A percentile compares a stretch with the other conserved stretches of the same genome.
These are phyloP conservation scores for Ophiostoma tasmaniense DNA, from an alignment of 2,329 filamentous ascomycete genomes.

Conservation along the genomic window DNA sequence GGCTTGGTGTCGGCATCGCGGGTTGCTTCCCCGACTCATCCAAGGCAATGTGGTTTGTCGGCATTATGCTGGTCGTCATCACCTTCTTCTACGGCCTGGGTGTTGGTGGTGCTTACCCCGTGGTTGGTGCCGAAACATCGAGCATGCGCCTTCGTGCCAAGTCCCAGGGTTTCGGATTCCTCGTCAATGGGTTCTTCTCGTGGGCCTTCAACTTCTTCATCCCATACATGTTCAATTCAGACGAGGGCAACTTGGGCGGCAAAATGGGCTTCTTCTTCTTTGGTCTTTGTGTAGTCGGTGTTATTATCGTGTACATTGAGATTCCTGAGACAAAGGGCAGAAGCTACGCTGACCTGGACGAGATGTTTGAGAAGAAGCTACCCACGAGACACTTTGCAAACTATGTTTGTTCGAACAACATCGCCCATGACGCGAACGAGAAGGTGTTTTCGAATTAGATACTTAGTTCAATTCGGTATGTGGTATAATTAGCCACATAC, in stretches of 20 bases:
- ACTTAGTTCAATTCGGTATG: no score
- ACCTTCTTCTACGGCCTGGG: background rate
- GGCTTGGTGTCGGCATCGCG: background rate
- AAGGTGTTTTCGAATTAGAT: background rate
- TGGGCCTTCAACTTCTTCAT: background rate
- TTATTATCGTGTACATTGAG: background rate
- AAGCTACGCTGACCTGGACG: background rate
- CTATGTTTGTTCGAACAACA: background rate
- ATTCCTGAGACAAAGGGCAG: background rate
- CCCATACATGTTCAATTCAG: background rate
- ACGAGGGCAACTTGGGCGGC: background rate
- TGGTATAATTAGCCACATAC: background rate
- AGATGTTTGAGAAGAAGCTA: background rate
- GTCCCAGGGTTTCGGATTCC: background rate
- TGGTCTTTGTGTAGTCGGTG: background rate
- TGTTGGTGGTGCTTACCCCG: background rate
- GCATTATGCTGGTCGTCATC: background rate
- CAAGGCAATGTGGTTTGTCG: background rate
- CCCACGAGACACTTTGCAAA: background rate
- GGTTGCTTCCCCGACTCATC: background rate
- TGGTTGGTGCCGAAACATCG: background rate
- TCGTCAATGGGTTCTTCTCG: background rate
- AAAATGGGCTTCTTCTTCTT: background rate
- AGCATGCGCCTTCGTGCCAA: background rate
- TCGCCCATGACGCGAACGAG: background rate